Percentiles rank a stretch among this genome's conserved stretches.
Evolutionary conservation across 352 stramenopile genomes (phyloP).

Genomic region (Globisporangium alternatum): DNA sequence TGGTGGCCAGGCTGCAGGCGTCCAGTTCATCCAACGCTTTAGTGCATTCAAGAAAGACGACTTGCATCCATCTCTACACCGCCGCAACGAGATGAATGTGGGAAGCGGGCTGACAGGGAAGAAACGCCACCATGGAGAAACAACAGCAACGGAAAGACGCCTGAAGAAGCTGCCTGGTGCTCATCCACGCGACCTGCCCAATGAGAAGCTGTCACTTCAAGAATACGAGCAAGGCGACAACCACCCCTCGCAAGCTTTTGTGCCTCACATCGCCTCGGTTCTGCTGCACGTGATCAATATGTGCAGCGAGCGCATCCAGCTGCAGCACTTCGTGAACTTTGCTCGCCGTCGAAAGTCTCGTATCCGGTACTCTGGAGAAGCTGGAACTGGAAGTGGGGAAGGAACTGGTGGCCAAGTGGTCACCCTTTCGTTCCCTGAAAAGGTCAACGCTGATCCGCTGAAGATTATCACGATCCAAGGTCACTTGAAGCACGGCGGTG

Average conservation of each 20-base stretch:
- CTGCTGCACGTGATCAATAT: conserved; percentile 83
- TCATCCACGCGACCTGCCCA: conserved; percentile 19
- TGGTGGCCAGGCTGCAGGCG: conserved; percentile 54
- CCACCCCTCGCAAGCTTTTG: conserved; percentile 27
- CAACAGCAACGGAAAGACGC: conserved; percentile 24
- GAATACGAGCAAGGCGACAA: conserved; percentile 16
- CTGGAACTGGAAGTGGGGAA: conserved; percentile 39
- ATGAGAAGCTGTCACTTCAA: conserved; percentile 15
- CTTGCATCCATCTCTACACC: conserved; percentile 56
- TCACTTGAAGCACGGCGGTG: conserved; percentile 70
- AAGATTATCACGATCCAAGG: conserved; percentile 78
- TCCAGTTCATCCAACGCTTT: conserved; percentile 86
- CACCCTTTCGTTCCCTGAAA: conserved; percentile 83
- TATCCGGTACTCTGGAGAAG: conserved; percentile 83
- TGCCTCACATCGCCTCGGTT: conserved; percentile 72
- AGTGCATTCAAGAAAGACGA: conserved; percentile 77
- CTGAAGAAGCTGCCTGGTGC: conserved; percentile 34
- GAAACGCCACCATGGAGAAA: conserved; percentile 38
- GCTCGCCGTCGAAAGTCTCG: conserved; percentile 75
- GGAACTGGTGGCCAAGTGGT: conserved; percentile 82
- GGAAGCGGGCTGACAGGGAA: conserved; percentile 14
- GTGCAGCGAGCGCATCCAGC: conserved; percentile 80
- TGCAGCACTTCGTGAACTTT: conserved; percentile 88
- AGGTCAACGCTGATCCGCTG: conserved; percentile 79
- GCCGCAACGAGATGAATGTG: conserved; percentile 38